These are phyloP conservation scores for Lachancea lanzarotensis DNA, from an alignment of 805 yeast species.

Conservation along the genomic window DNA sequence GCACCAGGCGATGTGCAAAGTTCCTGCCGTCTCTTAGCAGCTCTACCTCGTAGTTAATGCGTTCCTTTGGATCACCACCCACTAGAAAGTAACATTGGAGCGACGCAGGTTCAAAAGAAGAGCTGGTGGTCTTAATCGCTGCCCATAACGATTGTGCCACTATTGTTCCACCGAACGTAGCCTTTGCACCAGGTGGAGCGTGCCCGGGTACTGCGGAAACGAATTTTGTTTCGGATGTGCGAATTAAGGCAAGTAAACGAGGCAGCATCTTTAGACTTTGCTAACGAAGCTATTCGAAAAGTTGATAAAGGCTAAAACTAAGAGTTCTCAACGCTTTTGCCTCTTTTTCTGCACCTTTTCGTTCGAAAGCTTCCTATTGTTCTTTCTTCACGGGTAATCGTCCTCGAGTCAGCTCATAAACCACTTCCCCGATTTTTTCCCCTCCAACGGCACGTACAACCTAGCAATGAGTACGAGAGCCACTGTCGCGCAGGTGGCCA, in stretches of 20 bases:
- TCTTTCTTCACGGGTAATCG: background rate
- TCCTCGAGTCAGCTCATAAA: background rate
- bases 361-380: no score
- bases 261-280: slow-evolving; percentile 5
- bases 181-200: slow-evolving; percentile 51
- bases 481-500: slow-evolving; percentile 2
- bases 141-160: slow-evolving; percentile 62
- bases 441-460: background rate
- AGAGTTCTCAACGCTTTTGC: background rate
- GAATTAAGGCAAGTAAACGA: slow-evolving; percentile 17
- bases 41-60: slow-evolving; percentile 49
- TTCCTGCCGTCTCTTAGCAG: slow-evolving; percentile 47
- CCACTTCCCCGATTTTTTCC: background rate
- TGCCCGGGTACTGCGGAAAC: slow-evolving; percentile 19
- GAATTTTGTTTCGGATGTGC: slow-evolving; percentile 18
- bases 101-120: slow-evolving; percentile 47
- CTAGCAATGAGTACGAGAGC: background rate
- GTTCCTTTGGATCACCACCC: slow-evolving; percentile 43
- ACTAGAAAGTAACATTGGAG: slow-evolving; percentile 56
- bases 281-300: no score
- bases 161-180: slow-evolving; percentile 65
- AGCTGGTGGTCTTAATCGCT: slow-evolving; percentile 46
- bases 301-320: background rate
- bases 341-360: background rate
- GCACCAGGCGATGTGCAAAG: slow-evolving; percentile 47